phyloP scores from a whole-genome alignment of 2,329 filamentous ascomycete genomes.

The Huntiella moniliformis region DNA sequence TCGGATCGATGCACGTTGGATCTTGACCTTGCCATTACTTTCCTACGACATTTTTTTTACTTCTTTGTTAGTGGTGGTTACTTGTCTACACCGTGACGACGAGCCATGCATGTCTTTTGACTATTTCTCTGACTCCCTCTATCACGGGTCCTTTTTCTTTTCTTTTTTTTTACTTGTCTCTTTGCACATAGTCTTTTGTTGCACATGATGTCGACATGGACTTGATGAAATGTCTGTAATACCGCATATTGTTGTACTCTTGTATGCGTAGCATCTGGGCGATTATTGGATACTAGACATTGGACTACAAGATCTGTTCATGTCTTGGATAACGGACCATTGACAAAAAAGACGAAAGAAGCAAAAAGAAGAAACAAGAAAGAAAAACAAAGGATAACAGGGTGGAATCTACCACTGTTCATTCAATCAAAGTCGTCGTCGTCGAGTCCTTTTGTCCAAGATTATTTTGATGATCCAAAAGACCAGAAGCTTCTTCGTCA shows the following conservation, averaged over 20 bases:
- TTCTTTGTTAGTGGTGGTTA: not conserved
- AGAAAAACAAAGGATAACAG: no score
- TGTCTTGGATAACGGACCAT: no score
- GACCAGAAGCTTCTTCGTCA: no score
- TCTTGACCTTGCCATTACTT: not conserved
- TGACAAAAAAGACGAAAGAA: no score
- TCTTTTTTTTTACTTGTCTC: not conserved
- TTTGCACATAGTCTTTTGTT: not conserved
- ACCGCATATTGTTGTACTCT: not conserved
- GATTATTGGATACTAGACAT: not conserved
- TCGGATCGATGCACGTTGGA: not conserved
- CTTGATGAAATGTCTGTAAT: not conserved
- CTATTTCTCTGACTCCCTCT: conserved; percentile 3
- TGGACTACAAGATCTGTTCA: no score
- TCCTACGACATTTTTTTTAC: conserved; percentile 6
- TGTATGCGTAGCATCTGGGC: not conserved
- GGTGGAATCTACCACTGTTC: no score
- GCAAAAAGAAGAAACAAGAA: no score
- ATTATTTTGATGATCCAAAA: no score
- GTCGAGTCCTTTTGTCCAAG: no score
- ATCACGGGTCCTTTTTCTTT: conserved; percentile 4
- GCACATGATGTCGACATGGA: no score
- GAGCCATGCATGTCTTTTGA: conserved; percentile 5
- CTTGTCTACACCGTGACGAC: conserved; percentile 1
- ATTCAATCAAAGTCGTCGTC: no score